Evolutionary conservation across 345 rosid genomes (phyloP), one percentile per base, ranked within the genome.

Genomic region (Durio zibethinus): DNA sequence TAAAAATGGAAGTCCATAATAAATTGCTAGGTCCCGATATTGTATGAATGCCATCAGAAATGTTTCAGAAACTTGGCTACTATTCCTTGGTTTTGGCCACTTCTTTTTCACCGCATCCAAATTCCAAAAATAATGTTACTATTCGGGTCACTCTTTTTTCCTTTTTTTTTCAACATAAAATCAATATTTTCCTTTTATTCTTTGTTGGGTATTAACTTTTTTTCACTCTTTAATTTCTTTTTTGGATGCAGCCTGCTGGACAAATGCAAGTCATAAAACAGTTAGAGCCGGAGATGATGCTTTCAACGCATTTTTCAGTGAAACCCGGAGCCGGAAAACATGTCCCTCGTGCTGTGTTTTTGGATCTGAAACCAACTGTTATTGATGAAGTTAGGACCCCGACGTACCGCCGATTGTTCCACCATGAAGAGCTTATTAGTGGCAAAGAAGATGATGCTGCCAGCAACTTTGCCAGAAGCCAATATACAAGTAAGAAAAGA

Each of bases 341-440:
- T 40, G 94, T 90, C 21, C 94, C 94, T 5, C 89, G 94, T 33
- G 94, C 94, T 0, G 89, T 90, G 61, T 90, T 90, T 47, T 90
- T 89, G 21, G 94, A 90, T 50, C 90, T 90, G 11, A 93, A 90
- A 82, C 94, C 94, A 45, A 90, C 94, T n/a, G 61, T 56, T 2
- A 56, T 56, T 21, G 61, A 21, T 21, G 61, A 56, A 56, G 61
- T 56, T 21, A 56, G 61, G 27, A 21, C 29, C 14, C 29, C 29
- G 29, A 1, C 61, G 7, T 56, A 56, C 10, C 14, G 61, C 1
- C 61, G 21, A 21, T 56, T 56, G 27, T 56, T 56, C 61, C 48
- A 43, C 48, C 48, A 14, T 43, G 48, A 43, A 43, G 15, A 43
- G 48, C 48, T 43, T 15, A 43, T 21, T 9, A 21, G 61, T 56